phyloP scores from a whole-genome alignment of 108 stramenopile species.

The Skeletonema costatum region DNA sequence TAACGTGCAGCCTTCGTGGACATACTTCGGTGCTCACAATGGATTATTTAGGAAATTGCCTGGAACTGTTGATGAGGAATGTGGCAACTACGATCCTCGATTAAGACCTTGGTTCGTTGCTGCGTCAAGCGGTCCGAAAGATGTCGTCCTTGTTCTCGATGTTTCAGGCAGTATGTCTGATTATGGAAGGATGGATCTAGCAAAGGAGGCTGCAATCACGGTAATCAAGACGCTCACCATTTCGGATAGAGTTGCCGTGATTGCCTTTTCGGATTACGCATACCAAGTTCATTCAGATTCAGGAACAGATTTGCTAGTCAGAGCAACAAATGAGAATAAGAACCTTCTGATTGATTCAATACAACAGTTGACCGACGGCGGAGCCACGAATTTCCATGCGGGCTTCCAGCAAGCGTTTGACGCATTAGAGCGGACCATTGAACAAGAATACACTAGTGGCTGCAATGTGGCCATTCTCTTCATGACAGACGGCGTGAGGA shows the following conservation, averaged over 20 bases:
- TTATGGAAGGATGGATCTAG: slow-evolving; percentile 15
- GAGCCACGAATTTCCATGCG: slow-evolving; percentile 38
- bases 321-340: neutral
- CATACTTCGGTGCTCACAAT: slow-evolving; percentile 32
- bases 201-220: neutral
- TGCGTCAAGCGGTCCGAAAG: slow-evolving; percentile 3
- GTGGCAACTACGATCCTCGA: slow-evolving; percentile 10
- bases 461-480: too few species aligned
- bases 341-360: neutral
- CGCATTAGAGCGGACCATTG: neutral
- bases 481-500: too few species aligned
- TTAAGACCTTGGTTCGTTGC: too few species aligned
- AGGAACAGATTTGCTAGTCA: slow-evolving; percentile 3
- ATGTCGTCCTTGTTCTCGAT: slow-evolving; percentile 69
- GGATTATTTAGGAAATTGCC: slow-evolving; percentile 50
- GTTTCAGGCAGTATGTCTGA: slow-evolving; percentile 51
- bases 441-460: too few species aligned
- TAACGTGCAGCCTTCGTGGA: neutral
- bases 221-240: too few species aligned
- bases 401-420: slow-evolving; percentile 33
- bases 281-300: slow-evolving; percentile 30
- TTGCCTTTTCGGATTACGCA: slow-evolving; percentile 18
- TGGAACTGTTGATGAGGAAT: slow-evolving; percentile 15
- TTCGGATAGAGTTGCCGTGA: slow-evolving; percentile 25
- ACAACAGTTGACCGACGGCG: neutral